Percentiles rank a stretch among this genome's conserved stretches.
Conservation (phyloP, 1,284 basidiomycete species). For the Ceratobasidium sp. region DNA sequence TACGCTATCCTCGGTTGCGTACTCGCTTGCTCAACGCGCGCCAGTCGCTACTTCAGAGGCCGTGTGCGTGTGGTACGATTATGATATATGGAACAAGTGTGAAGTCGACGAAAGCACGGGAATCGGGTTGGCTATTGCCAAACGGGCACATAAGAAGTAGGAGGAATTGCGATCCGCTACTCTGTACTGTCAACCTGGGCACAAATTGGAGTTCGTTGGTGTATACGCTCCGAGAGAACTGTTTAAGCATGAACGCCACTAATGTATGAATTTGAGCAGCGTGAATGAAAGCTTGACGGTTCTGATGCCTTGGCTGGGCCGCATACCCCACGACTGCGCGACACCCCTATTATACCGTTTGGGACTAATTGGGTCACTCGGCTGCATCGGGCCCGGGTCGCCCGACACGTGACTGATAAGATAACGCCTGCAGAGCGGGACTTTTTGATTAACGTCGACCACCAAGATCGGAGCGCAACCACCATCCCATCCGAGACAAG, state of each 20-base stretch:
- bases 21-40: conserved; percentile 39
- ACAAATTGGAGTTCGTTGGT: neutral
- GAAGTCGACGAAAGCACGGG: conserved; percentile 26
- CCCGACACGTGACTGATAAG: conserved; percentile 40
- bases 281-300: neutral
- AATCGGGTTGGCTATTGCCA: conserved; percentile 20
- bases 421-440: conserved; percentile 9
- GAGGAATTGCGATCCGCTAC: neutral
- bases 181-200: too few species aligned
- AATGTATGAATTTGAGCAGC: neutral
- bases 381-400: neutral
- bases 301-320: neutral
- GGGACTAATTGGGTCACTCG: neutral
- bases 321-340: neutral
- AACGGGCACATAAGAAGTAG: conserved; percentile 10
- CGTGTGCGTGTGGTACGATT: conserved; percentile 45
- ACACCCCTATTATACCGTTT: neutral
- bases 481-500: conserved; percentile 1
- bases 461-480: conserved; percentile 19
- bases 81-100: conserved; percentile 42
- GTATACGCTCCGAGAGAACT: neutral
- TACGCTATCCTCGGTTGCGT: conserved; percentile 36
- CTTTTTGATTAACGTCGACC: conserved; percentile 36
- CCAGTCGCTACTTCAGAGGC: conserved; percentile 42
- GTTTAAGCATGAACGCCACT: too few species aligned